Base-by-base conservation (phyloP, 73 alveolate genomes). In the Symbiodinium pilosum region DNA sequence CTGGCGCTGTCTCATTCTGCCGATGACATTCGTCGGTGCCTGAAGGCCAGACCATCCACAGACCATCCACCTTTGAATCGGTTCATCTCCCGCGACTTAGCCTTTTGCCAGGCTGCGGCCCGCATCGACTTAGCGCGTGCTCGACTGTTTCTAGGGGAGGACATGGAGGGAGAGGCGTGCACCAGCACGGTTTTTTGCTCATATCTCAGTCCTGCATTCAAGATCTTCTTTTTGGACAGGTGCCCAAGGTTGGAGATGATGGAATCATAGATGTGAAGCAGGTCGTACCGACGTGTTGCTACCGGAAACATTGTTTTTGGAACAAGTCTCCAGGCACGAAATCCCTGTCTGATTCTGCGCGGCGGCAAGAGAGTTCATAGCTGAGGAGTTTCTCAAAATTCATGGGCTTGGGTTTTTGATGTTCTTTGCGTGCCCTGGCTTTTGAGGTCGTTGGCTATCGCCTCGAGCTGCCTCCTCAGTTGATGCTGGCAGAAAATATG, bases 141-240 rank as follows among this genome's bases (percentile, higher is more conserved):
- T 44, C 92, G 93, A 64, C 43, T 93, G 43, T 93, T 93, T 43
- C 68, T 93, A n/a, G 98, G 98, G 32, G 98, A 93, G 68, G 98
- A 93, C 85, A 93, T 93, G 91, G 98, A 93, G 54, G 98, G 98
- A 4, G 98, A 93, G 98, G 95, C 75, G 26, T 3, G 43, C 43
- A 16, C 42, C 41, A 28, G 84, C n/a, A 26, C 32, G 20, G 12
- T 54, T 9, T 24, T n/a, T n/a, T 18, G 73, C 26, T 54, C 34
- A 9, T n/a, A 26, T 24, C 11, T 2, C 3, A 24, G 18, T 54
- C 2, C 68, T 85, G 34, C 24, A 32, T 73, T 24, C 86, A 73
- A 36, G 26, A 21, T 20, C 26, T n/a, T n/a, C n/a, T n/a, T n/a
- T 73, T 73, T 40, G 9, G 51, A 7, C 47, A 89, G 97, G 98